Percentiles rank a stretch among this genome's conserved stretches.
These are phyloP conservation scores for Vanrija sp. DNA, from an alignment of 1,284 basidiomycete genomes.

Conservation along the genomic window DNA sequence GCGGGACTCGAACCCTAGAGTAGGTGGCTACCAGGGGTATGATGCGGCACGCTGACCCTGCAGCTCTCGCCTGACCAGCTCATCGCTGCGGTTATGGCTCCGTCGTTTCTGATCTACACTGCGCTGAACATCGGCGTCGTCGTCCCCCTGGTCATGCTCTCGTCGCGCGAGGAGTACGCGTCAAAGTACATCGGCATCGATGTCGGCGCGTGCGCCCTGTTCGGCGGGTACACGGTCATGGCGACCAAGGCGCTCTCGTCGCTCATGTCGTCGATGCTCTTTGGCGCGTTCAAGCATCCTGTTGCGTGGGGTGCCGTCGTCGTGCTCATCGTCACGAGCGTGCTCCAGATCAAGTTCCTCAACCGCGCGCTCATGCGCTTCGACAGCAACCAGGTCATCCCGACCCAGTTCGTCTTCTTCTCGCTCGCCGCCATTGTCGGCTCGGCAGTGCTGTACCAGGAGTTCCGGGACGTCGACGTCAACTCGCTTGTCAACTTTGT, in stretches of 20 bases:
- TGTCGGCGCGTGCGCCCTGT: slow-evolving; percentile 58
- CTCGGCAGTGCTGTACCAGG: slow-evolving; percentile 87
- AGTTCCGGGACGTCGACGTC: slow-evolving; percentile 75
- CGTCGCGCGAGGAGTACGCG: slow-evolving; percentile 63
- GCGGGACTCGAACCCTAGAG: slow-evolving; percentile 64
- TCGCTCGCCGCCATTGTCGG: slow-evolving; percentile 76
- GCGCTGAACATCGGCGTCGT: slow-evolving; percentile 59
- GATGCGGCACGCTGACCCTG: background rate
- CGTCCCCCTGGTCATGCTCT: slow-evolving; percentile 57
- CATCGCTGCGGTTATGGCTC: slow-evolving; percentile 64
- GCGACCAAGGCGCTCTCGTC: slow-evolving; percentile 77
- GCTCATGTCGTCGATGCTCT: slow-evolving; percentile 70
- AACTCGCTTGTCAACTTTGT: slow-evolving; percentile 64
- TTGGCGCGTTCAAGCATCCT: slow-evolving; percentile 68
- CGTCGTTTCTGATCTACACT: slow-evolving; percentile 71
- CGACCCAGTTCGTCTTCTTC: slow-evolving; percentile 85
- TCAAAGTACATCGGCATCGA: slow-evolving; percentile 74
- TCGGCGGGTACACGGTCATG: slow-evolving; percentile 89
- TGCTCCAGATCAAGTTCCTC: slow-evolving; percentile 86
- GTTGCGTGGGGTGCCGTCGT: slow-evolving; percentile 71
- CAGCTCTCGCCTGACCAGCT: slow-evolving; percentile 63
- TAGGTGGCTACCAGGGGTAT: slow-evolving; percentile 39
- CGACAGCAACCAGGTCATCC: slow-evolving; percentile 84
- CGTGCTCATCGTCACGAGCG: slow-evolving; percentile 71
- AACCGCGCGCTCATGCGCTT: slow-evolving; percentile 86